Evolutionary conservation across 1,284 basidiomycete genomes (phyloP).

Genomic region (Ceratobasidium sp.): DNA sequence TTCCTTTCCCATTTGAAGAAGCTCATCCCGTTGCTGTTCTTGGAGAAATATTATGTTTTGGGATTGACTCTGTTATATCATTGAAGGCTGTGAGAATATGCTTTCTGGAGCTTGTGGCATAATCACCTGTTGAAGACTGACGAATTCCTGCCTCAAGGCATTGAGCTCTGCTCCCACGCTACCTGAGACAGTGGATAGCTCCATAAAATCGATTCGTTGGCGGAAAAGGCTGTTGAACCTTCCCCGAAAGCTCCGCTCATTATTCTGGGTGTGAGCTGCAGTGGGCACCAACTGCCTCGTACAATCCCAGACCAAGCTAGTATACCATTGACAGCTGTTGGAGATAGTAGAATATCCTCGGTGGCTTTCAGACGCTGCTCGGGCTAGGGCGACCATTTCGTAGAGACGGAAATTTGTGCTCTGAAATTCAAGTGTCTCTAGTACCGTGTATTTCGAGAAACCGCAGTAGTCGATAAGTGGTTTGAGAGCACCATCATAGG

Average conservation of each 20-base stretch:
- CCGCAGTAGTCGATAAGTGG: not conserved
- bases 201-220: not conserved
- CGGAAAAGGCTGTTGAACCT: not conserved
- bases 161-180: not conserved
- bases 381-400: not conserved
- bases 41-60: not conserved
- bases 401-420: not conserved
- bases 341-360: not conserved
- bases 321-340: constrained; percentile 12
- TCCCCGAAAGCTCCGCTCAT: not conserved
- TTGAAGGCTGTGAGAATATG: not conserved
- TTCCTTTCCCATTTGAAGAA: not conserved
- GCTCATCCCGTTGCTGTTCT: not conserved
- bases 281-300: not conserved
- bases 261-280: not conserved
- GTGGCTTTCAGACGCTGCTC: not conserved
- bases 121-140: not conserved
- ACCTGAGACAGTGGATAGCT: not conserved
- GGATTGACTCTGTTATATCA: not conserved
- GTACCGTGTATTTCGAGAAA: not conserved
- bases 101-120: not conserved
- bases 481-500: not conserved
- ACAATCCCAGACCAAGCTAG: constrained; percentile 21
- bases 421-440: not conserved
- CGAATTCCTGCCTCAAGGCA: not conserved